phyloP scores from a whole-genome alignment of 2,329 filamentous ascomycete species.

The Penicillium sp. region DNA sequence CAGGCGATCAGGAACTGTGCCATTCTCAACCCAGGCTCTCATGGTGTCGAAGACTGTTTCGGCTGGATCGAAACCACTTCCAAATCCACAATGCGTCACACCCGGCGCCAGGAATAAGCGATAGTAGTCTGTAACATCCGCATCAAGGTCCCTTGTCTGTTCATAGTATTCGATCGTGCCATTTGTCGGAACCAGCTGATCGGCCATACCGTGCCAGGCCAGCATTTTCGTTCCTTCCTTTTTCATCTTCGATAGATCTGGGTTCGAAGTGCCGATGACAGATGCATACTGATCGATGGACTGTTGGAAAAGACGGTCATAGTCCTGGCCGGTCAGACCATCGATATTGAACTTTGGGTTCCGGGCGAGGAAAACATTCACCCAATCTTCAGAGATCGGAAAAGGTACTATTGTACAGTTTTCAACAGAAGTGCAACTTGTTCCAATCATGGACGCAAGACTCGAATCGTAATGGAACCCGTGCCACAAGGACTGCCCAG shows the following conservation, averaged over 20 bases:
- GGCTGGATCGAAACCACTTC: slow-evolving; percentile 5
- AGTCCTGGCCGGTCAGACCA: not conserved
- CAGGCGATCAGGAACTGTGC: slow-evolving; percentile 5
- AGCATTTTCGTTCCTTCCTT: slow-evolving; percentile 10
- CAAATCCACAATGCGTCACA: slow-evolving; percentile 47
- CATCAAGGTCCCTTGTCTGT: slow-evolving; percentile 1
- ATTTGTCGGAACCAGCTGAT: slow-evolving; percentile 13
- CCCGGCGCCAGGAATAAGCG: slow-evolving; percentile 55
- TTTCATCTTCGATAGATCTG: slow-evolving; percentile 9
- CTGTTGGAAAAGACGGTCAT: slow-evolving; percentile 7
- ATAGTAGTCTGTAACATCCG: slow-evolving; percentile 51
- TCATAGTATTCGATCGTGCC: slow-evolving; percentile 15
- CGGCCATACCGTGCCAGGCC: slow-evolving; percentile 16
- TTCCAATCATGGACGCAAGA: slow-evolving; percentile 3
- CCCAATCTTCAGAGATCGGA: slow-evolving; percentile 9
- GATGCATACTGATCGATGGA: slow-evolving; percentile 6
- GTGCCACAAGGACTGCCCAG: slow-evolving; percentile 7
- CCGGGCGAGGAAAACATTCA: slow-evolving; percentile 8
- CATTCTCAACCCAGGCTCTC: slow-evolving; percentile 12
- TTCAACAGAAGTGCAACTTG: slow-evolving; percentile 10
- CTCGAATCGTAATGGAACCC: slow-evolving; percentile 10
- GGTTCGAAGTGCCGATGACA: slow-evolving; percentile 7
- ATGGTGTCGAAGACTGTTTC: slow-evolving; percentile 2
- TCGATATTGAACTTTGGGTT: not conserved
- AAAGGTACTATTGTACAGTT: slow-evolving; percentile 10